Base-by-base conservation (phyloP, 2,329 filamentous ascomycete genomes). In the Phialophora macrospora region DNA sequence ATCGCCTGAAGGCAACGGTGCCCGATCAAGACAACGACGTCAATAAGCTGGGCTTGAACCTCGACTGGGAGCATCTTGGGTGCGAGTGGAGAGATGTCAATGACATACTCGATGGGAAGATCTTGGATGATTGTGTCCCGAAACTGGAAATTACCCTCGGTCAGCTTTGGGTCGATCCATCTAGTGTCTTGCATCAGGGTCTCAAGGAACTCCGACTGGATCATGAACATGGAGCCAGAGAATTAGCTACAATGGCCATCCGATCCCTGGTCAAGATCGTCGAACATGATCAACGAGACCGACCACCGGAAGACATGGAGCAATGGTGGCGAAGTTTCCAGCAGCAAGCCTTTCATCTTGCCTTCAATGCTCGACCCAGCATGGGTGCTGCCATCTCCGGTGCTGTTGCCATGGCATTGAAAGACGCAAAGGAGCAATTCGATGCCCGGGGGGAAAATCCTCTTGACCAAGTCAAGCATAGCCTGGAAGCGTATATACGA, bases 291-390 rank as follows among this genome's bases (percentile, higher is more conserved):
- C 73, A 76, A 6, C 30, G 34, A 22, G 48, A 55, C 17, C 44
- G 68, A 20, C 55, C 48, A 63, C n/a, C 68, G 72, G 1, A 62
- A 67, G 3, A 75, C 74, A 6, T 87, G 86, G 82, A 90, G 87
- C 86, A 75, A 74, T 28, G 81, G 80, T 30, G 73, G 84, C n/a
- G 80, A 85, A 14, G 81, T 85, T 77, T 80, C 80, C 1, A 85
- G 28, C 52, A 62, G 38, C 61, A 69, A 51, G 62, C 82, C 2
- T 90, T 88, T 84, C 85, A 89, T 73, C 76, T 90, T 1, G 86
- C 84, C 75, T 88, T 88, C 71, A 87, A 88, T 61, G 86, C 87
- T 0, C 82, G 87, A n/a, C 86, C 87, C 68, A 87, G 84, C 73
- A 90, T 90, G 87, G 83, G 83, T 0, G 84, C 87, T 0, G 83